Conservation (phyloP, 2,329 filamentous ascomycete genomes). For the Monosporascus sp. region DNA sequence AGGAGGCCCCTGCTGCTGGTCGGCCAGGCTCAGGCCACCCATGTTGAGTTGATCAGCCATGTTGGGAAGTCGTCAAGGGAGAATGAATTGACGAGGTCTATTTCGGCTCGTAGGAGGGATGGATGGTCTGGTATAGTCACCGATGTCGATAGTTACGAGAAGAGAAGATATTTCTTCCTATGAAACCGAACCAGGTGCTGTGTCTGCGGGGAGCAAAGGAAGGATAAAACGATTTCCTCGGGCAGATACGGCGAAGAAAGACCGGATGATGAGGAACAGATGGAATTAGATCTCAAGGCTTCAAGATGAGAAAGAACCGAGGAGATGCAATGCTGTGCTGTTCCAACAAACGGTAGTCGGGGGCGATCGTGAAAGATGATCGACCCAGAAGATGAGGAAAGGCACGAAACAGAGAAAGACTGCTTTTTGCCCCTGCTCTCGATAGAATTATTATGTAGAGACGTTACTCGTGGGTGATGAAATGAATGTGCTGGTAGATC, state of each 20-base stretch:
- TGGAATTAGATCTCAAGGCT: not conserved
- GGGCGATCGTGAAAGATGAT: not conserved
- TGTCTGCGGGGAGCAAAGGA: not conserved
- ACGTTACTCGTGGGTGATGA: slow-evolving; percentile 3
- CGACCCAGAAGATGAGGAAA: slow-evolving; percentile 1
- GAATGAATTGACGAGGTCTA: slow-evolving; percentile 7
- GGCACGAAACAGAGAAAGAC: slow-evolving; percentile 2
- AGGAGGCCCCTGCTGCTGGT: slow-evolving; percentile 34
- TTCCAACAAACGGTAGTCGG: not conserved
- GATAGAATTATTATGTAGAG: slow-evolving; percentile 6
- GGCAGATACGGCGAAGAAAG: not conserved
- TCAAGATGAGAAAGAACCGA: not conserved
- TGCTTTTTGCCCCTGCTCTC: not conserved
- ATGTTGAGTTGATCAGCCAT: slow-evolving; percentile 87
- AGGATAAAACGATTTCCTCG: not conserved
- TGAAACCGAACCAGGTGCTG: not conserved
- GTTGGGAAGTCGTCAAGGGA: slow-evolving; percentile 31
- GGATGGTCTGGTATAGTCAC: slow-evolving; percentile 4
- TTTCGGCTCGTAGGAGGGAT: slow-evolving; percentile 4
- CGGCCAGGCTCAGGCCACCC: slow-evolving; percentile 62
- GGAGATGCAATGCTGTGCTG: not conserved
- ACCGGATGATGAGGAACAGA: not conserved
- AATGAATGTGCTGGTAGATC: slow-evolving; percentile 4
- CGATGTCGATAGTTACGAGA: not conserved
- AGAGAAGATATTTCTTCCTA: slow-evolving; percentile 10